phyloP scores from a whole-genome alignment of 140 eudicot species.

The Anethum foeniculum region DNA sequence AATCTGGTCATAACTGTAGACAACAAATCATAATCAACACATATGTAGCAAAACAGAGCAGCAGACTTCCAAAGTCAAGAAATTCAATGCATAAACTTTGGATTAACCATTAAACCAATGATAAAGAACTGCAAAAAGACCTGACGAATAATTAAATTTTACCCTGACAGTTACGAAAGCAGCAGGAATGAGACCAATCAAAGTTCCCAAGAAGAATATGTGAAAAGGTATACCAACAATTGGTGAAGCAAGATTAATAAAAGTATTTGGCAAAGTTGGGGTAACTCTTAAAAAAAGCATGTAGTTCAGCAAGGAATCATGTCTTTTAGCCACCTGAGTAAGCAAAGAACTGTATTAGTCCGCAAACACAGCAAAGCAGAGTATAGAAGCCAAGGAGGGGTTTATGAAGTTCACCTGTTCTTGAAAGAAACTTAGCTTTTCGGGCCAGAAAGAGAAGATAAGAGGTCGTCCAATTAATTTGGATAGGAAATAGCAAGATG shows the following conservation, averaged over 20 bases:
- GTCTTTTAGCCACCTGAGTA: constrained; percentile 61
- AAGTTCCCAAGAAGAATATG: constrained; percentile 61
- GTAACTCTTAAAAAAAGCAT: constrained; percentile 78
- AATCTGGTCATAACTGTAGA: not conserved
- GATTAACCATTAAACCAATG: not conserved
- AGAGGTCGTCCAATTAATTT: constrained; percentile 69
- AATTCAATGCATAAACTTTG: not conserved
- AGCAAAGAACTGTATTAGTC: constrained; percentile 4
- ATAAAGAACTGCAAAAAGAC: not conserved
- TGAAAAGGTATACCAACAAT: constrained; percentile 74
- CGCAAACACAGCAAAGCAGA: not conserved
- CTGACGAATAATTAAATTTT: not conserved
- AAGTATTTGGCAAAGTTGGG: constrained; percentile 77
- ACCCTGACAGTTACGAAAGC: constrained; percentile 78
- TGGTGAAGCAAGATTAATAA: constrained; percentile 79
- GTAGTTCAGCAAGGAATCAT: constrained; percentile 52
- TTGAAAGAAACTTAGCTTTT: constrained; percentile 66
- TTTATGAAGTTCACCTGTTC: constrained; percentile 43
- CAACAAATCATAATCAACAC: not conserved
- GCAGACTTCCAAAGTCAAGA: not conserved
- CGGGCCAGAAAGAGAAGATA: constrained; percentile 75
- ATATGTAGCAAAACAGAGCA: not conserved
- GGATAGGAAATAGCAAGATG: constrained; percentile 72
- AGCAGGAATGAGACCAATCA: constrained; percentile 67
- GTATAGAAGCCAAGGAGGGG: not conserved